Base-by-base conservation (phyloP, 345 rosid genomes). In the Populus alba region DNA sequence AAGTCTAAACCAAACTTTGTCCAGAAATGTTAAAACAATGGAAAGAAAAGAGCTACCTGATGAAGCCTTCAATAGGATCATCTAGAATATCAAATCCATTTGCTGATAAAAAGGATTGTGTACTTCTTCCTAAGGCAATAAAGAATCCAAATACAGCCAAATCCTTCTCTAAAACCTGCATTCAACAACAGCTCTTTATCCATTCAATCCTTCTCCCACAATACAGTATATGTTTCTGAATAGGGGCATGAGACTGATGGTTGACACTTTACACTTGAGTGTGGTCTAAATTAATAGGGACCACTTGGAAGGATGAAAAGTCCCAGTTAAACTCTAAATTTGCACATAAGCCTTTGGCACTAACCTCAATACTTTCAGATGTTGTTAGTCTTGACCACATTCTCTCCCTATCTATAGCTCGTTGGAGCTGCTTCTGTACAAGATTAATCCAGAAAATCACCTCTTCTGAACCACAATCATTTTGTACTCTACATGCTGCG, bases 111-210 rank as follows among this genome's bases (percentile, higher is more conserved):
- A 80, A 91, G 33, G 88, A 86, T 80, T 88, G 89, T 35, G 94
- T 88, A 77, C 93, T 90, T 87, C 97, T 88, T 75, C 99, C 99
- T 38, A 96, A 84, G 70, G 97, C 97, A 83, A 94, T 94, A 82
- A 96, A 96, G 88, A 94, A 93, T 77, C 99, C 99, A 89, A 96
- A 94, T 76, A 94, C 89, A 87, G 99, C 94, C 87, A 96, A 89
- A 87, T 96, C 99, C 87, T 89, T 92, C 81, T 90, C 97, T 90
- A 96, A 83, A 66, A 92, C 91, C 98, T 96, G 96, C 87, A 84
- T 74, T 81, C 72, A 79, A 59, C 62, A 38, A 71, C 70, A 55
- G 20, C 73, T 73, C 75, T 11, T 49, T 31, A 15, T 20, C 66
- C 29, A 8, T 15, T 22, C 2, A 9, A 29, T 62, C 53, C 22